phyloP scores from a whole-genome alignment of 768 basidiomycete genomes.

The Dacryopinax primogenitus region DNA sequence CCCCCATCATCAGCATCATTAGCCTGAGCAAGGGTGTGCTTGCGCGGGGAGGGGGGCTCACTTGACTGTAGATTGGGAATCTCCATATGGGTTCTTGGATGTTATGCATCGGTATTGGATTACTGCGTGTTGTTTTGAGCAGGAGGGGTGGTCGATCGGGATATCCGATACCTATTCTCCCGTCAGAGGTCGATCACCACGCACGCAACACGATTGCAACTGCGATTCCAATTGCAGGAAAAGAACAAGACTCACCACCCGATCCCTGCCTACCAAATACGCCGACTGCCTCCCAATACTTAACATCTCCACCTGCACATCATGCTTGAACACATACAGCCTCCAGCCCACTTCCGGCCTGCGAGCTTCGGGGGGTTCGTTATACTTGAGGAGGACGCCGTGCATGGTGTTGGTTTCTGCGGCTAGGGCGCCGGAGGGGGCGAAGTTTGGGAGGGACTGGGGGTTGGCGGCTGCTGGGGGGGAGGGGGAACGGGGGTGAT shows the following conservation, averaged over 20 bases:
- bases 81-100: slow-evolving; percentile 80
- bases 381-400: slow-evolving; percentile 78
- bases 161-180: slow-evolving; percentile 41
- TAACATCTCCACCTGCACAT: slow-evolving; percentile 76
- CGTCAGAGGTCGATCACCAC: slow-evolving; percentile 26
- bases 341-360: slow-evolving; percentile 81
- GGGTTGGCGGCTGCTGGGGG: slow-evolving; percentile 34
- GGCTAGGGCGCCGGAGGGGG: slow-evolving; percentile 75
- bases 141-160: slow-evolving; percentile 86
- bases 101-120: slow-evolving; percentile 87
- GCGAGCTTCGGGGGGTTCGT: slow-evolving; percentile 95
- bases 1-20: not conserved
- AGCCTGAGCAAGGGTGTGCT: slow-evolving; percentile 9
- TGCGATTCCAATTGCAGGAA: slow-evolving; percentile 28
- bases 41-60: slow-evolving; percentile 39
- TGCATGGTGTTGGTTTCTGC: slow-evolving; percentile 90
- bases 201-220: slow-evolving; percentile 29
- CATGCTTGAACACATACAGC: slow-evolving; percentile 93
- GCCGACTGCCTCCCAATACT: slow-evolving; percentile 91
- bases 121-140: slow-evolving; percentile 95
- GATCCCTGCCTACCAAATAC: slow-evolving; percentile 85
- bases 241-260: slow-evolving; percentile 41
- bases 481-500: slow-evolving; percentile 25
- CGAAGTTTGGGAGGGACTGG: slow-evolving; percentile 51
- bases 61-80: slow-evolving; percentile 69